phyloP scores from a whole-genome alignment of 805 yeast species.

The Starmerella gropengiesseri region DNA sequence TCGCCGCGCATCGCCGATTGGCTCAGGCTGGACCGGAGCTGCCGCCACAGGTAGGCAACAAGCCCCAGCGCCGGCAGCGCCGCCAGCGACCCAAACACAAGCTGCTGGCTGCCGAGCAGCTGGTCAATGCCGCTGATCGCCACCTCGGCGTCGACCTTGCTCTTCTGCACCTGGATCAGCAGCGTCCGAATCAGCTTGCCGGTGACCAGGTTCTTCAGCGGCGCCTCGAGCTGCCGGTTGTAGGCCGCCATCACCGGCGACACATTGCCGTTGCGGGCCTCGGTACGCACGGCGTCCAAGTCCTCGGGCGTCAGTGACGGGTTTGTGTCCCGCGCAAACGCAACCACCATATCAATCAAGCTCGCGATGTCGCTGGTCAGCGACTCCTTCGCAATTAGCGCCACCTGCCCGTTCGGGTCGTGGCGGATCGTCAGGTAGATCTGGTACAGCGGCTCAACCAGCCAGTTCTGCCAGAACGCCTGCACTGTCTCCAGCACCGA shows the following conservation, averaged over 20 bases:
- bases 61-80: constrained; percentile 50
- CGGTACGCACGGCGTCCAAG: constrained; percentile 19
- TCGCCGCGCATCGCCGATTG: constrained; percentile 5
- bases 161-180: constrained; percentile 86
- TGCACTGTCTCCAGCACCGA: constrained; percentile 52
- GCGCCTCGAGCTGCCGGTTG: constrained; percentile 61
- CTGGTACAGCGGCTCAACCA: constrained; percentile 59
- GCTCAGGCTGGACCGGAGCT: not conserved
- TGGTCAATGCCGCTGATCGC: constrained; percentile 88
- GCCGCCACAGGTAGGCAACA: not conserved
- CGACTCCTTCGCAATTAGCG: constrained; percentile 70
- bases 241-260: constrained; percentile 70
- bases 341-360: constrained; percentile 77
- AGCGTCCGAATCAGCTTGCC: constrained; percentile 71
- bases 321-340: constrained; percentile 40
- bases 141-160: constrained; percentile 87
- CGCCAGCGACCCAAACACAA: constrained; percentile 87
- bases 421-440: constrained; percentile 73
- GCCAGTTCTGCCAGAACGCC: constrained; percentile 76
- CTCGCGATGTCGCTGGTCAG: constrained; percentile 68
- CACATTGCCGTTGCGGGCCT: constrained; percentile 59
- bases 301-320: constrained; percentile 15
- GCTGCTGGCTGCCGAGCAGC: constrained; percentile 77
- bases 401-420: constrained; percentile 61
- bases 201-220: constrained; percentile 47